Evolutionary conservation across 129 eudicot genomes (phyloP), one percentile per base, ranked within the genome.

Genomic region (Heracleum sosnowskyi): DNA sequence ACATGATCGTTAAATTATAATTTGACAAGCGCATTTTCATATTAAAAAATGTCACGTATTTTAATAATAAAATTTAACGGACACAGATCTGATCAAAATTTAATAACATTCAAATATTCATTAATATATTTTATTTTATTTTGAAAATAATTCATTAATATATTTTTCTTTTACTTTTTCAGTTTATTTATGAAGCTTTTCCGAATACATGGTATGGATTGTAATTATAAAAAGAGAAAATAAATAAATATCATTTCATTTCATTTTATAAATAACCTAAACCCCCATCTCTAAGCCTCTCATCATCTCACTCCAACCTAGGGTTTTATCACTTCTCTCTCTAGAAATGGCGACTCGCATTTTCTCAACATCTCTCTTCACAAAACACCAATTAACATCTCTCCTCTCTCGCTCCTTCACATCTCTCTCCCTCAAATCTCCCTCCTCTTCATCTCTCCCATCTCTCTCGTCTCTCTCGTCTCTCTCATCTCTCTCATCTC

Each of bases 331-430:
- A 60, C 68, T n/a, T 60, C 68, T 55, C 29, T 55, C 68, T 60
- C 66, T n/a, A 9, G 33, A 76, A 82, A 87, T 91, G 91, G 88
- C 96, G 79, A 85, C 85, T 88, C 93, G 90, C 41, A 76, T 77
- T 76, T 80, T 88, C 35, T 53, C 89, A n/a, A 91, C 93, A 9
- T 77, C 87, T n/a, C 76, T 90, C 39, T 24, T 87, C 64, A 64
- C 89, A 62, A 87, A 79, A 26, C 89, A 79, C 79, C 45, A 81
- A 60, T 75, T 86, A 10, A 8, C 80, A 7, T 78, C 85, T 68
- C 45, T 69, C 77, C 69, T 81, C 34, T 57, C 75, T 31, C 90
- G 83, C 20, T 79, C 83, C 36, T 78, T 20, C 84, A 15, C 72
- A 39, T 79, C 87, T 34, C 86, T 37, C 46, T 80, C 92, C 28